Evolutionary conservation across 495 filamentous ascomycete species (phyloP).

Genomic region (Eremomyces bilateralis): DNA sequence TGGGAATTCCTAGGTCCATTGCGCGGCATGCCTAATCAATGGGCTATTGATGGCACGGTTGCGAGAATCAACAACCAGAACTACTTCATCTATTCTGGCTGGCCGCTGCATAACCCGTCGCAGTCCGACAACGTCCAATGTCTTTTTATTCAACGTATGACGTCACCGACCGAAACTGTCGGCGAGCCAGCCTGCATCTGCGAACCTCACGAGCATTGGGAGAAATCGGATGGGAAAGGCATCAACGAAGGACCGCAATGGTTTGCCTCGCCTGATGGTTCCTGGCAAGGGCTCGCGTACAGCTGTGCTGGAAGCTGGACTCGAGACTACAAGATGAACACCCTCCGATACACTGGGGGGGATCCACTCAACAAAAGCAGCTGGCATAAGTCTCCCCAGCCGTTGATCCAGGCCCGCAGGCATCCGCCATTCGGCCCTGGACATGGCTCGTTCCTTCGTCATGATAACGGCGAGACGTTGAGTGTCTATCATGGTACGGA

Average conservation of each 20-base stretch:
- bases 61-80: constrained; percentile 9
- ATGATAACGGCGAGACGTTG: constrained; percentile 10
- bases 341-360: constrained; percentile 13
- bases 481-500: constrained; percentile 19
- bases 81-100: constrained; percentile 18
- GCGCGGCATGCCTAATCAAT: constrained; percentile 14
- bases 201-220: constrained; percentile 7
- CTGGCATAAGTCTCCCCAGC: constrained; percentile 5
- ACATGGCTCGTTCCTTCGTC: constrained; percentile 14
- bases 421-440: constrained; percentile 15
- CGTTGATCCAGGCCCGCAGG: not conserved
- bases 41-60: constrained; percentile 19
- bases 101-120: constrained; percentile 4
- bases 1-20: constrained; percentile 2
- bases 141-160: constrained; percentile 14
- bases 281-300: constrained; percentile 15
- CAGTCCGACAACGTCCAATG: constrained; percentile 11
- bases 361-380: constrained; percentile 9
- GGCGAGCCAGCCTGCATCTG: not conserved
- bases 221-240: constrained; percentile 5
- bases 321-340: constrained; percentile 15
- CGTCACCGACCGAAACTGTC: constrained; percentile 2
- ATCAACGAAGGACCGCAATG: constrained; percentile 20
- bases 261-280: constrained; percentile 12
- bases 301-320: constrained; percentile 17